phyloP scores from a whole-genome alignment of 129 eudicot genomes.

The Gnaphalium uliginosum region DNA sequence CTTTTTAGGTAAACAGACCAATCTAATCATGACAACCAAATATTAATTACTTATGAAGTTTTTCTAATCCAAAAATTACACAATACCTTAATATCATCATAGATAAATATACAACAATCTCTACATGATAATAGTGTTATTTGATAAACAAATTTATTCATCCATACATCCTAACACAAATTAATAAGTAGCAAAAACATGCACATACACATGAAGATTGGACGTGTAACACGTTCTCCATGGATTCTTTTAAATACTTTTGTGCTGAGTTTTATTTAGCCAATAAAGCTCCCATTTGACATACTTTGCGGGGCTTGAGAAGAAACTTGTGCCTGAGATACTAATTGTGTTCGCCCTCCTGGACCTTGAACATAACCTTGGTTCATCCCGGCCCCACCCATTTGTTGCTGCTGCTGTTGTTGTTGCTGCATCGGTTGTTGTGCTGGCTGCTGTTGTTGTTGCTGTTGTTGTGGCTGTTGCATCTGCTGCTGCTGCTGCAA shows the following conservation, averaged over 20 bases:
- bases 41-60: constrained; percentile 4
- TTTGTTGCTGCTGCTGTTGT: constrained; percentile 57
- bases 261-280: constrained; percentile 14
- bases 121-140: constrained; percentile 17
- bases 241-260: neutral
- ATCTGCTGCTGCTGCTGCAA: constrained; percentile 47
- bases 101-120: constrained; percentile 11
- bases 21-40: constrained; percentile 11
- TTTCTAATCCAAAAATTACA: constrained; percentile 2
- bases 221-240: neutral
- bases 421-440: constrained; percentile 44
- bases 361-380: constrained; percentile 81
- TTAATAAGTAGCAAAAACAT: constrained; percentile 6
- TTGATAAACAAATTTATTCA: neutral
- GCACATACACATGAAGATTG: neutral
- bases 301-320: constrained; percentile 77
- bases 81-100: neutral
- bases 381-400: constrained; percentile 67
- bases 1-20: constrained; percentile 8
- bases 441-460: constrained; percentile 32
- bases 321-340: constrained; percentile 73
- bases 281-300: constrained; percentile 61
- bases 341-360: constrained; percentile 67
- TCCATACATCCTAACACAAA: constrained; percentile 3
- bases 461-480: constrained; percentile 53